Percentiles rank a stretch among this genome's conserved stretches.
These are phyloP conservation scores for Linaria vulgaris DNA, from an alignment of 257 asterid genomes.

Conservation along the genomic window DNA sequence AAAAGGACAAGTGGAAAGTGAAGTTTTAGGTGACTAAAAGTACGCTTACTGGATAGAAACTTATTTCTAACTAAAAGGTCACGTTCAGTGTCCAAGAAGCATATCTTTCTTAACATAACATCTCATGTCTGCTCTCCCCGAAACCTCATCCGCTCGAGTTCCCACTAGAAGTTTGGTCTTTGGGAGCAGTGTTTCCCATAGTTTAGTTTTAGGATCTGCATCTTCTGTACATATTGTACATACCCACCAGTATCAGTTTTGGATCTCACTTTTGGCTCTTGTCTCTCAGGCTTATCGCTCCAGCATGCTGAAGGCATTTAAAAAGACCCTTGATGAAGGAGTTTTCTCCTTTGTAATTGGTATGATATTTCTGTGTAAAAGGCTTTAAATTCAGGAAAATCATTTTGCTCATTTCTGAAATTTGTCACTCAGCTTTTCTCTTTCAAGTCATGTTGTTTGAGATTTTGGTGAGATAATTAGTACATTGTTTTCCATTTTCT, in stretches of 20 bases:
- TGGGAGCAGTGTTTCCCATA: conserved; percentile 7
- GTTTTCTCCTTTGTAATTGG: conserved; percentile 92
- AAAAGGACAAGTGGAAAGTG: conserved; percentile 1
- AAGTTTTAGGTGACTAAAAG: not conserved
- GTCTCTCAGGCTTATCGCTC: conserved; percentile 84
- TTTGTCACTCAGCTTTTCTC: conserved; percentile 19
- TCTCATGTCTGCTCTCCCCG: too few species aligned
- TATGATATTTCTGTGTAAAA: conserved; percentile 44
- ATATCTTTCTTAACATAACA: not conserved
- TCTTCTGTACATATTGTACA: conserved; percentile 11
- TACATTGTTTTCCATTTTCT: conserved; percentile 24
- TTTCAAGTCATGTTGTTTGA: conserved; percentile 24
- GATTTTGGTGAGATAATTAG: conserved; percentile 15
- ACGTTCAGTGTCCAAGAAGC: not conserved
- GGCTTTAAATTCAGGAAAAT: conserved; percentile 19
- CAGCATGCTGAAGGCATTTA: conserved; percentile 98
- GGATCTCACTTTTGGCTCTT: conserved; percentile 28
- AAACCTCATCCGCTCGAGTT: too few species aligned
- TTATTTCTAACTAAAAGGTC: conserved; percentile 8
- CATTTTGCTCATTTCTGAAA: conserved; percentile 13
- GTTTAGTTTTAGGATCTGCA: not conserved
- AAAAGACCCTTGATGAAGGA: conserved; percentile 97
- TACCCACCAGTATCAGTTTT: not conserved
- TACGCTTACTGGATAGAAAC: not conserved
- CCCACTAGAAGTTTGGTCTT: not conserved